Conservation (phyloP, 2,329 filamentous ascomycete genomes). For the Davidsoniella neocaledoniae region DNA sequence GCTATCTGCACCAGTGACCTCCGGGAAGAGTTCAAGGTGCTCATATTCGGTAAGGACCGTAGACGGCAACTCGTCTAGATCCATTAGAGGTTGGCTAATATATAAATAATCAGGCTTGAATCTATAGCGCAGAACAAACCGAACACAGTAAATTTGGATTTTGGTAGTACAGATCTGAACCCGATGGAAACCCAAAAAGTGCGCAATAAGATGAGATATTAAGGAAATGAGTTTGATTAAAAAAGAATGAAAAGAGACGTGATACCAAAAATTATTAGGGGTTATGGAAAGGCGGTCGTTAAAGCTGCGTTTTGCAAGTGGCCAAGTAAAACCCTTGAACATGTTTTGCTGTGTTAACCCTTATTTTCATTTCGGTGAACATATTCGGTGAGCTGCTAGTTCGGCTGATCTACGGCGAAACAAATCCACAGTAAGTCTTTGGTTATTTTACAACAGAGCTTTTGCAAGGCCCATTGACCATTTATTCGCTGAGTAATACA, state of each 20-base stretch:
- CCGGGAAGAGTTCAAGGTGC: constrained; percentile 9
- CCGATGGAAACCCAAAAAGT: too few relatives aligned
- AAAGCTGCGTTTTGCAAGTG: constrained; percentile 1
- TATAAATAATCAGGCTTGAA: too few relatives aligned
- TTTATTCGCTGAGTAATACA: too few relatives aligned
- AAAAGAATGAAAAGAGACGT: neutral
- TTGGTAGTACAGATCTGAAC: too few relatives aligned
- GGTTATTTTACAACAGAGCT: neutral
- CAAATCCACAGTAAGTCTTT: neutral
- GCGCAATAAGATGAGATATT: too few relatives aligned
- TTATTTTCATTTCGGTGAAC: constrained; percentile 8
- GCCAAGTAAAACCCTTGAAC: neutral
- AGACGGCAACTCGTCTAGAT: constrained; percentile 11
- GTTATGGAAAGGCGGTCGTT: too few relatives aligned
- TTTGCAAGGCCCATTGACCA: neutral
- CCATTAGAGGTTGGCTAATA: constrained; percentile 2
- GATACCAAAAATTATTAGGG: neutral
- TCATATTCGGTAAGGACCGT: constrained; percentile 8
- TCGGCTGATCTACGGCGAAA: constrained; percentile 1
- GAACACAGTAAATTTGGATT: too few relatives aligned
- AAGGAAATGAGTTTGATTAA: neutral
- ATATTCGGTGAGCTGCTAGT: neutral
- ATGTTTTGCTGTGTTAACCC: too few relatives aligned
- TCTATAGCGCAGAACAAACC: too few relatives aligned
- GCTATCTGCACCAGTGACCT: constrained; percentile 2